A percentile compares a stretch with the other conserved stretches of the same genome.
Evolutionary conservation across 495 filamentous ascomycete species (phyloP).

Genomic region (Pyrenula massariospora): DNA sequence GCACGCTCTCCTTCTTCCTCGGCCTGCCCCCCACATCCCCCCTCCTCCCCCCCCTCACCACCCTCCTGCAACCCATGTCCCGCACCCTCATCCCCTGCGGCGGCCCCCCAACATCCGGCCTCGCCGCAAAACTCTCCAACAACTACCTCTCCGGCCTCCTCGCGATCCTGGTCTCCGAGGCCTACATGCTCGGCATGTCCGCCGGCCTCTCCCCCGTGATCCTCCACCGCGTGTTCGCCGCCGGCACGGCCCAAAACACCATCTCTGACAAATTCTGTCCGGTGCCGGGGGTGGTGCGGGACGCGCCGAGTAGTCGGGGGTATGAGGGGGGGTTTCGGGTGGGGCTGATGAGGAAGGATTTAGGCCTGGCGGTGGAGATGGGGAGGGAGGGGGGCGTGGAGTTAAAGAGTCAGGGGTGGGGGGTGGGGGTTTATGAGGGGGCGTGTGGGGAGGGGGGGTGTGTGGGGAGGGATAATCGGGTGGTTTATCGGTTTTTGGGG

Average conservation of each 20-base stretch:
- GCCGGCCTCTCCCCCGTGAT: constrained; percentile 36
- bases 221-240: constrained; percentile 33
- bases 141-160: constrained; percentile 43
- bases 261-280: constrained; percentile 39
- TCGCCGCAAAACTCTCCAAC: constrained; percentile 43
- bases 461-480: constrained; percentile 36
- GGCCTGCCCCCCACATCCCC: constrained; percentile 23
- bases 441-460: constrained; percentile 31
- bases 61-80: constrained; percentile 32
- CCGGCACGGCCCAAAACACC: constrained; percentile 37
- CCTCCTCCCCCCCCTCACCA: constrained; percentile 15
- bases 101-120: constrained; percentile 31
- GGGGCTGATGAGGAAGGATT: constrained; percentile 42
- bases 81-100: constrained; percentile 38
- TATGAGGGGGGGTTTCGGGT: constrained; percentile 41
- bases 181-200: constrained; percentile 42
- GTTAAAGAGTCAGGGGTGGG: constrained; percentile 25
- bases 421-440: constrained; percentile 32
- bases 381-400: constrained; percentile 30
- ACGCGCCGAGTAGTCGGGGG: constrained; percentile 32
- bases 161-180: constrained; percentile 38
- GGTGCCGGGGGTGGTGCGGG: constrained; percentile 34
- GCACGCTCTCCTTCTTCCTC: constrained; percentile 36
- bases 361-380: constrained; percentile 34
- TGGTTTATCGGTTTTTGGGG: constrained; percentile 40